These are phyloP conservation scores for Hirsutella rhossiliensis DNA, from an alignment of 2,329 filamentous ascomycete genomes.

Conservation along the genomic window DNA sequence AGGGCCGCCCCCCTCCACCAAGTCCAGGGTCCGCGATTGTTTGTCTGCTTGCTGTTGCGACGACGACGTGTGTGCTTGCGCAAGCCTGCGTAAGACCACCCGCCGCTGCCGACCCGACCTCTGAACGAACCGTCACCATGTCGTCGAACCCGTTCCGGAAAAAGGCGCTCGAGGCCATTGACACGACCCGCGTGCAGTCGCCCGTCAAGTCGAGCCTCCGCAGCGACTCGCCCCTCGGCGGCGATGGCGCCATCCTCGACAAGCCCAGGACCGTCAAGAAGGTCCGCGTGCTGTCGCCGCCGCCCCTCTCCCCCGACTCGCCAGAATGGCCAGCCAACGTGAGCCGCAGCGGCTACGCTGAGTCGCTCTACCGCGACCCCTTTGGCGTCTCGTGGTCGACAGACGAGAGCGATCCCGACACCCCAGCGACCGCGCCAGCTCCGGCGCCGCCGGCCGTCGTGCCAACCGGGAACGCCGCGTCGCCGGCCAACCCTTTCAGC, in stretches of 20 bases:
- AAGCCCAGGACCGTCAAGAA: slow-evolving; percentile 49
- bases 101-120: too few relatives aligned
- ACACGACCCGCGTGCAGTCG: slow-evolving; percentile 7
- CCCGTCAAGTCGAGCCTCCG: slow-evolving; percentile 9
- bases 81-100: too few relatives aligned
- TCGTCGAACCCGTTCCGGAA: slow-evolving; percentile 14
- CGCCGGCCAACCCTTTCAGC: slow-evolving; percentile 35
- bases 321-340: slow-evolving; percentile 15
- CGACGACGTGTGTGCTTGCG: too few relatives aligned
- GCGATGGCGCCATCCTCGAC: slow-evolving; percentile 11
- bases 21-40: too few relatives aligned
- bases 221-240: slow-evolving; percentile 2
- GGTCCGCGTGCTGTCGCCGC: slow-evolving; percentile 54
- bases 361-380: slow-evolving; percentile 10
- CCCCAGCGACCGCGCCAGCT: slow-evolving; percentile 13
- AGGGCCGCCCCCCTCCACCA: too few relatives aligned
- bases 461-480: neutral
- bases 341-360: neutral
- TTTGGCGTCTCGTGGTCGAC: slow-evolving; percentile 16
- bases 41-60: too few relatives aligned
- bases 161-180: slow-evolving; percentile 7
- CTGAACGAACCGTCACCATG: slow-evolving; percentile 3
- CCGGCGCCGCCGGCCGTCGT: neutral
- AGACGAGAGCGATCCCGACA: slow-evolving; percentile 16
- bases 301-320: slow-evolving; percentile 46